These are phyloP conservation scores for Spongispora temasekensis DNA, from an alignment of 1,284 basidiomycete species.

Conservation along the genomic window DNA sequence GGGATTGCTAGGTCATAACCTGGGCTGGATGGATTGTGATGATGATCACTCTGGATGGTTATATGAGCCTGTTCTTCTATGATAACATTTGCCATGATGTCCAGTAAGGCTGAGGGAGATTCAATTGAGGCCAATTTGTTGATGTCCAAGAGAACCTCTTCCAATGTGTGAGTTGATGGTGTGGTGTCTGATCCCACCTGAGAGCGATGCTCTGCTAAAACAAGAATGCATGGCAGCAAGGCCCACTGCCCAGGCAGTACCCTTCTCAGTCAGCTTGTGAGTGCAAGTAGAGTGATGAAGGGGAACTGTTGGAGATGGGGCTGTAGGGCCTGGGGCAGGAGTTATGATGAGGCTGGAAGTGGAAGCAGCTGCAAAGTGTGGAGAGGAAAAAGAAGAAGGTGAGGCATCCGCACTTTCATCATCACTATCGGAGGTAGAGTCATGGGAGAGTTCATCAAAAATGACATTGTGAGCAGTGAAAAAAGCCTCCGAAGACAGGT, in stretches of 20 bases:
- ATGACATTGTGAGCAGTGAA: not conserved
- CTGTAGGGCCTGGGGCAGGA: not conserved
- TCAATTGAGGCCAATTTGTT: too few relatives aligned
- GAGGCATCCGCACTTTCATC: not conserved
- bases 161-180: too few relatives aligned
- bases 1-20: not conserved
- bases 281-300: not conserved
- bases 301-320: not conserved
- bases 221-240: not conserved
- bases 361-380: not conserved
- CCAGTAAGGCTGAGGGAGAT: not conserved
- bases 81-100: not conserved
- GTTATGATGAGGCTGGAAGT: not conserved
- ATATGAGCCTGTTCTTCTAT: conserved; percentile 1
- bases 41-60: not conserved
- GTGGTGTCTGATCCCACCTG: too few relatives aligned
- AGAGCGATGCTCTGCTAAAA: too few relatives aligned
- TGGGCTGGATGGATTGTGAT: not conserved
- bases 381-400: not conserved
- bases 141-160: too few relatives aligned
- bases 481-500: not conserved
- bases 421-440: not conserved
- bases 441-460: not conserved
- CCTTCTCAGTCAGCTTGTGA: not conserved
- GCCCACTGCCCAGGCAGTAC: not conserved